These are phyloP conservation scores for Raphanus raphanistrum DNA, from an alignment of 345 rosid species.

Conservation along the genomic window DNA sequence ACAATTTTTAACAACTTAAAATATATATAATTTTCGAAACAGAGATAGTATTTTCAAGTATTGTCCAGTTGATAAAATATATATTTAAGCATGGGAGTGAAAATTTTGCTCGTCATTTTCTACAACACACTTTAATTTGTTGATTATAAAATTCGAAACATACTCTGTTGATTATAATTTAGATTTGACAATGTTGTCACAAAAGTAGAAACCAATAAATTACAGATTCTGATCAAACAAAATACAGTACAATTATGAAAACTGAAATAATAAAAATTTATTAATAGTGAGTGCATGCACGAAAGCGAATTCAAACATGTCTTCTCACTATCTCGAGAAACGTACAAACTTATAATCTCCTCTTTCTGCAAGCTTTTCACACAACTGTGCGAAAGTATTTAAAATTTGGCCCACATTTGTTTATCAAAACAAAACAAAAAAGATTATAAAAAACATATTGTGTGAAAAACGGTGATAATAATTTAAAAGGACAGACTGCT, in stretches of 20 bases:
- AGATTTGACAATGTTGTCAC: conserved; percentile 35
- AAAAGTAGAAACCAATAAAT: conserved; percentile 35
- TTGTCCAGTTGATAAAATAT: no score
- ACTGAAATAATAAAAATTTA: neutral
- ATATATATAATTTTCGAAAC: neutral
- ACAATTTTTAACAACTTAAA: neutral
- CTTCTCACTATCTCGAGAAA: conserved; percentile 44
- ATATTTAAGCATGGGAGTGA: neutral
- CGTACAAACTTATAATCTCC: conserved; percentile 32
- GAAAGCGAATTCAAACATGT: conserved; percentile 38
- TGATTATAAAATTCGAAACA: conserved; percentile 3
- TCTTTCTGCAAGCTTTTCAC: conserved; percentile 39
- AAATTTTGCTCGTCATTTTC: neutral
- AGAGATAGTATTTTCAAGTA: neutral
- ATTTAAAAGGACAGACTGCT: neutral
- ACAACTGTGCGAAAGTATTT: conserved; percentile 33
- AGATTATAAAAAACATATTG: neutral
- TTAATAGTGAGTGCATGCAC: conserved; percentile 26
- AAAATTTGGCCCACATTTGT: conserved; percentile 33
- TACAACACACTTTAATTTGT: neutral
- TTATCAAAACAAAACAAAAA: neutral
- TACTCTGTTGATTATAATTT: conserved; percentile 25
- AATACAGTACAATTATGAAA: conserved; percentile 26
- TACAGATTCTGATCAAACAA: conserved; percentile 15
- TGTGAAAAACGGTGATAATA: conserved; percentile 4